Base-by-base conservation (phyloP, 257 asterid genomes). In the Verbascum thapsus region DNA sequence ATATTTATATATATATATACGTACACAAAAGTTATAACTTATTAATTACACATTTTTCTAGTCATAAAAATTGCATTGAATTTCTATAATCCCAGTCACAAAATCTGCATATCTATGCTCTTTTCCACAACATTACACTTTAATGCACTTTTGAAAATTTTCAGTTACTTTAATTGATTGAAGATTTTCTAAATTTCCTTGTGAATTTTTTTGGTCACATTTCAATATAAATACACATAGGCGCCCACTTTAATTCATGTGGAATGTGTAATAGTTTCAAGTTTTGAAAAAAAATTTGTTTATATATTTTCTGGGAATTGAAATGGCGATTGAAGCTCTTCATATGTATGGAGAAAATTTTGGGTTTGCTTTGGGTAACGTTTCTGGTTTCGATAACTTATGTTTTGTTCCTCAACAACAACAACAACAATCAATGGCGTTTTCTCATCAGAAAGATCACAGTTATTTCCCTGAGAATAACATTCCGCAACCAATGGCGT, bases 261-360 rank as follows among this genome's bases (percentile, higher is more conserved):
- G 11, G n/a, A n/a, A n/a, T n/a, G n/a, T n/a, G n/a, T n/a, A n/a
- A n/a, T n/a, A n/a, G n/a, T n/a, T 35, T 39, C 58, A 62, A 19
- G 39, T 44, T 42, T 23, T 18, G 17, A 32, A 22, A 8, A 2
- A 7, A 53, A 3, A 0, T 55, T n/a, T 53, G 17, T 6, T 3
- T 0, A 22, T 1, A 18, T 10, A 3, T 1, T 19, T 59, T 10
- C 44, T 20, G 11, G 2, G 10, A 37, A 12, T 42, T 71, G 10
- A 19, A 55, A 85, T 84, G 97, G 95, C 94, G 18, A 77, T 89
- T 74, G 85, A 80, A 77, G 81, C 95, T 0, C n/a, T n/a, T n/a
- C 88, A 84, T 61, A 7, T 76, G 50, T 86, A 68, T 63, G 23
- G 81, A 2, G 89, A 83, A 20, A 80, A 83, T 72, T 64, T 76